Percentiles rank a stretch among this genome's conserved stretches.
Conservation (phyloP, 306 rosid species). For the Gillenia trifoliata region DNA sequence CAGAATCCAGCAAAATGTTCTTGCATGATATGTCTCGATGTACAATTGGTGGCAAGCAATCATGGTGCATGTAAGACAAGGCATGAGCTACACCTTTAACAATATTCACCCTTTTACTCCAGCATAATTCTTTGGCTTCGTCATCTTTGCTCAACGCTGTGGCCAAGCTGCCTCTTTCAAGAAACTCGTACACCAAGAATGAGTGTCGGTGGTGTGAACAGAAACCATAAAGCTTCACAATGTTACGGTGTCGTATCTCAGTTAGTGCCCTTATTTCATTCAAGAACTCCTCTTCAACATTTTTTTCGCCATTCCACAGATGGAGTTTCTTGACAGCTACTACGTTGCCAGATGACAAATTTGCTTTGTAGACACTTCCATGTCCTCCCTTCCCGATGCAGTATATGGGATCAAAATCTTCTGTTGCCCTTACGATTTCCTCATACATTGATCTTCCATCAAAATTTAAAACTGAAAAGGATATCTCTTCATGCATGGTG, state of each 20-base stretch:
- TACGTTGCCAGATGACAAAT: neutral
- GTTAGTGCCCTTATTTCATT: constrained; percentile 14
- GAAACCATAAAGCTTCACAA: constrained; percentile 17
- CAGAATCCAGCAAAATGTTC: too few species aligned
- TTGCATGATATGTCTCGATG: too few species aligned
- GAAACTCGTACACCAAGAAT: constrained; percentile 9
- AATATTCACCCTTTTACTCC: constrained; percentile 19
- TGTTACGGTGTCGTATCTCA: constrained; percentile 12
- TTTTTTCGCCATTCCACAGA: too few species aligned
- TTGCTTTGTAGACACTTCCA: constrained; percentile 13
- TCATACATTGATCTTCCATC: constrained; percentile 1
- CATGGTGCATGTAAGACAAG: constrained; percentile 16
- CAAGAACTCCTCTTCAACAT: neutral
- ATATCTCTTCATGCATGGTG: neutral
- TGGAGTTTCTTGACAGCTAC: constrained; percentile 19
- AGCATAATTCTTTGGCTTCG: constrained; percentile 4
- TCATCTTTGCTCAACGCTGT: neutral
- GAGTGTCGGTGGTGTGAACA: neutral
- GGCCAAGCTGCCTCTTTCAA: constrained; percentile 15
- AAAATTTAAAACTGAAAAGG: neutral
- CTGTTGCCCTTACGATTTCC: constrained; percentile 2
- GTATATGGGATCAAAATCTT: neutral
- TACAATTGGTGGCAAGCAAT: too few species aligned
- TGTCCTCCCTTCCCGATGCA: constrained; percentile 13
- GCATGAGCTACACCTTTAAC: constrained; percentile 16